phyloP scores from a whole-genome alignment of 768 basidiomycete species.

The Serpula lacrymans region DNA sequence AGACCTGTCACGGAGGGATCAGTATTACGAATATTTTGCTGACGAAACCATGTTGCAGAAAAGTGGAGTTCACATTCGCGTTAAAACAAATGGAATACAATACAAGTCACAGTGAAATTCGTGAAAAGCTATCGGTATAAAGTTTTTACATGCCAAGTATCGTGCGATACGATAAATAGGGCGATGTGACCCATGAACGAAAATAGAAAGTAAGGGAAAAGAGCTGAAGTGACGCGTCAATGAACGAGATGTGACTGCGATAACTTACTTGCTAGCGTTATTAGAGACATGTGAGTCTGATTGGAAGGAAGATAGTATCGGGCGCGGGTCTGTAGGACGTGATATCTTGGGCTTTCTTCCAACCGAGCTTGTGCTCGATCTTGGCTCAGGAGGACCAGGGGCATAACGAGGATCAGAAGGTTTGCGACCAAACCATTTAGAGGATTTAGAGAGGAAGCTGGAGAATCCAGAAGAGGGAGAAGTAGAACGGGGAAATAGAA shows the following conservation, averaged over 20 bases:
- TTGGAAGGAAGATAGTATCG: constrained; percentile 49
- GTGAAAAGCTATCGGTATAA: constrained; percentile 4
- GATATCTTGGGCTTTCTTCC: constrained; percentile 76
- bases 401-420: constrained; percentile 49
- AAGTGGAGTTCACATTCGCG: constrained; percentile 8
- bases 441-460: constrained; percentile 61
- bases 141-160: neutral
- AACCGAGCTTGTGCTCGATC: constrained; percentile 44
- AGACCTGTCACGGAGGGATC: constrained; percentile 44
- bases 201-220: too few relatives aligned
- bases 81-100: neutral
- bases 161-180: neutral
- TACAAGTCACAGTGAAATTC: neutral
- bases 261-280: constrained; percentile 52
- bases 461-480: constrained; percentile 67
- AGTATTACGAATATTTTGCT: constrained; percentile 10
- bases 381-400: constrained; percentile 39
- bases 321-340: constrained; percentile 78
- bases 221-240: too few relatives aligned
- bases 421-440: constrained; percentile 70
- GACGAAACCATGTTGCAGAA: neutral
- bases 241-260: too few relatives aligned
- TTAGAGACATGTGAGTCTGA: constrained; percentile 45
- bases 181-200: neutral
- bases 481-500: constrained; percentile 49